Evolutionary conservation across 768 basidiomycete genomes (phyloP), one percentile per base, ranked within the genome.

Genomic region (Lyophyllum atratum): DNA sequence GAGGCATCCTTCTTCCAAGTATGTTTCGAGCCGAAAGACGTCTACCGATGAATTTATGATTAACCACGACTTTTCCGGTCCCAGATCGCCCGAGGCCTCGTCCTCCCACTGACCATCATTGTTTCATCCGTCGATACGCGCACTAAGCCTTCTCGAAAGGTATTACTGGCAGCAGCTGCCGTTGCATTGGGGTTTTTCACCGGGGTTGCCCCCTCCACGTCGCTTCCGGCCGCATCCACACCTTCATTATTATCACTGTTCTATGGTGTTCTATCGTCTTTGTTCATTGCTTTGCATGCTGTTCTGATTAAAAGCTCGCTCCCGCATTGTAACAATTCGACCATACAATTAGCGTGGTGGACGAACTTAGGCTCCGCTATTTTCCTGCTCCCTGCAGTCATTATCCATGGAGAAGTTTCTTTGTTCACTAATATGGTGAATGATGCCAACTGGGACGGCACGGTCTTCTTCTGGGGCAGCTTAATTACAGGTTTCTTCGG

Each of bases 1-100:
- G 90, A 92, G 54, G 89, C 90, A 2, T 85, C 86, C 0, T 93
- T 88, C 70, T 93, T 91, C 72, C 90, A 91, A 78, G 88, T 87
- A 60, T 34, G 60, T 19, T 15, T 12, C 25, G 10, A 39, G 25
- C 39, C 12, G 40, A 50, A 9, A n/a, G n/a, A 24, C n/a, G 33
- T 29, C 31, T 29, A 22, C 31, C 39, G n/a, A n/a, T n/a, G n/a
- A n/a, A n/a, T 33, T 48, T 49, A 44, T 48, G n/a, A 44, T 19
- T 46, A 15, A 48, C 48, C 17, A 29, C 55, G 21, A 42, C 24
- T 44, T 39, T 39, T 53, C 17, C 44, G 17, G n/a, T 54, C 31
- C 26, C 48, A 93, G 87, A 92, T 95, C 64, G 93, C 92, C 1
- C 77, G 92, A 62, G 92, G 93, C 0, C 80, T 95, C 34, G 87